These are phyloP conservation scores for Telfairia occidentalis DNA, from an alignment of 331 rosid species.

Conservation along the genomic window DNA sequence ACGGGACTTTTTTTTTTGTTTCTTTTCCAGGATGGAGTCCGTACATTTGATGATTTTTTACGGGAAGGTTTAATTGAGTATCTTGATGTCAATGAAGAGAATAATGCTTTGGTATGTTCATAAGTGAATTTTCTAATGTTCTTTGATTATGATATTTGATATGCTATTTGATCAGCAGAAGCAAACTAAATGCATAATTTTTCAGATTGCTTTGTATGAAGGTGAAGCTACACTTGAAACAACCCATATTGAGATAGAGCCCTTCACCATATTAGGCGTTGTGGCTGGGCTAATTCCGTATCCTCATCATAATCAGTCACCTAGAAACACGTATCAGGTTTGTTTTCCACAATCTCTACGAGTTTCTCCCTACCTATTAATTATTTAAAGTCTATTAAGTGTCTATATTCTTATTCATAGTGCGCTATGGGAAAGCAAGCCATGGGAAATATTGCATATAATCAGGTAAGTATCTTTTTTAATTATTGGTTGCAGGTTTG, in stretches of 20 bases:
- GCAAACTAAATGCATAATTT: conserved; percentile 7
- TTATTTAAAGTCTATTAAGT: neutral
- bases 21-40: conserved; percentile 65
- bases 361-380: neutral
- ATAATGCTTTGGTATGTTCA: conserved; percentile 73
- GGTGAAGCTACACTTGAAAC: conserved; percentile 54
- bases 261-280: conserved; percentile 85
- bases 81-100: conserved; percentile 94
- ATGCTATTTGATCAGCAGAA: conserved; percentile 4
- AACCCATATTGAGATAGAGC: conserved; percentile 87
- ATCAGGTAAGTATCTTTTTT: conserved; percentile 49
- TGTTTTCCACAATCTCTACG: neutral
- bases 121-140: conserved; percentile 7
- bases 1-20: neutral
- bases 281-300: conserved; percentile 87
- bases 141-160: conserved; percentile 7
- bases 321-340: conserved; percentile 98
- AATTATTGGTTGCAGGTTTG: neutral
- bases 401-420: conserved; percentile 23
- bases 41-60: conserved; percentile 68
- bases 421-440: conserved; percentile 99
- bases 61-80: conserved; percentile 81
- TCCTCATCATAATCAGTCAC: conserved; percentile 98
- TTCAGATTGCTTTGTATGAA: conserved; percentile 83
- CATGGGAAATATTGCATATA: conserved; percentile 91